Evolutionary conservation across 2,329 filamentous ascomycete species (phyloP).

Genomic region (Hymenotorrendiella dingleyae): DNA sequence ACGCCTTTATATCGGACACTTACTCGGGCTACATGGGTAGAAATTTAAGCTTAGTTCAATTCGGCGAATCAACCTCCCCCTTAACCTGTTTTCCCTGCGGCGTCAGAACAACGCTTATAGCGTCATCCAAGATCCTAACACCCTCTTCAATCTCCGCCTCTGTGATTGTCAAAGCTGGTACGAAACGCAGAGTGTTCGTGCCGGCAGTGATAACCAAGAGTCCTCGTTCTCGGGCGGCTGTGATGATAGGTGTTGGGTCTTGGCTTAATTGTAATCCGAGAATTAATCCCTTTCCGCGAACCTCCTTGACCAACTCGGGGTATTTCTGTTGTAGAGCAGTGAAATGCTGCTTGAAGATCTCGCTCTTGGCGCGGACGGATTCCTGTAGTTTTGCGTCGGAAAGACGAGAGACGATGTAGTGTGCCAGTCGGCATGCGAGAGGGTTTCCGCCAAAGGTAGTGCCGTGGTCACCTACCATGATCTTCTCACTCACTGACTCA

Average conservation of each 20-base stretch:
- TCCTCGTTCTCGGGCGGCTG: slow-evolving; percentile 80
- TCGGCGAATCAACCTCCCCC: slow-evolving; percentile 26
- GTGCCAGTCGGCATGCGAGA: slow-evolving; percentile 64
- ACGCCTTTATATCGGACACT: background rate
- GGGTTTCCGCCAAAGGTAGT: slow-evolving; percentile 73
- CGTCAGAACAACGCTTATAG: slow-evolving; percentile 36
- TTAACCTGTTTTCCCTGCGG: slow-evolving; percentile 16
- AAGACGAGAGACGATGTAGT: slow-evolving; percentile 76
- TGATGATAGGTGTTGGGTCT: slow-evolving; percentile 70
- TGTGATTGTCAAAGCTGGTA: slow-evolving; percentile 77
- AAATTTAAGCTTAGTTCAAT: slow-evolving; percentile 5
- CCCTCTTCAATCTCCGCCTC: slow-evolving; percentile 76
- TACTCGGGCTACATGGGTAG: background rate
- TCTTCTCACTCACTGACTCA: slow-evolving; percentile 58
- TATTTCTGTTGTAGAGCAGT: slow-evolving; percentile 50
- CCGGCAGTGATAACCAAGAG: slow-evolving; percentile 89
- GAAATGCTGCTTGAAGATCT: slow-evolving; percentile 53
- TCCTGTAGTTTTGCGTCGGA: slow-evolving; percentile 64
- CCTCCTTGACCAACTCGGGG: slow-evolving; percentile 69
- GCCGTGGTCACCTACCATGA: slow-evolving; percentile 62
- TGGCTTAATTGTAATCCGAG: slow-evolving; percentile 76
- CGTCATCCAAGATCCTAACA: slow-evolving; percentile 67
- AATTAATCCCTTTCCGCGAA: slow-evolving; percentile 79
- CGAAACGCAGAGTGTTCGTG: slow-evolving; percentile 85
- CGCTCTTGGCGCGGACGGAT: slow-evolving; percentile 62